Evolutionary conservation across 2,329 filamentous ascomycete species (phyloP).

Genomic region (Alternaria postmessia): DNA sequence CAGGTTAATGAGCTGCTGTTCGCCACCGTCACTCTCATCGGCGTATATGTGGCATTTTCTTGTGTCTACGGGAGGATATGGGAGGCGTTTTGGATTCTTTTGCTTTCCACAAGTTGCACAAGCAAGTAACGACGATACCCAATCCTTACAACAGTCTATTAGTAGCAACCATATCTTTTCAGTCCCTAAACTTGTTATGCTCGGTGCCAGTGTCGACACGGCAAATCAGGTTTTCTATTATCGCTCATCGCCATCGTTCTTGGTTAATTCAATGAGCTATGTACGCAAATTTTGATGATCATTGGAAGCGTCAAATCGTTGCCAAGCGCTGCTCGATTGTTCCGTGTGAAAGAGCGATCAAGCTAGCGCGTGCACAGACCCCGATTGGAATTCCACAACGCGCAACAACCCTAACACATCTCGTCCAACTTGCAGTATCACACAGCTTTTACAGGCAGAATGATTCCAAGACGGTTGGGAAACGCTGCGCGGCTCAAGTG

Average conservation of each 20-base stretch:
- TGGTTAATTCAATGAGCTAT: neutral
- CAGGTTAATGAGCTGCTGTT: constrained; percentile 12
- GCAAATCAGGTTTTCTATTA: neutral
- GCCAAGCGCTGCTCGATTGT: constrained; percentile 8
- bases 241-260: neutral
- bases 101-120: constrained; percentile 9
- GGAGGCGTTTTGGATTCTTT: constrained; percentile 7
- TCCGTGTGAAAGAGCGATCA: constrained; percentile 12
- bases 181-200: neutral
- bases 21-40: constrained; percentile 9
- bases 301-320: neutral
- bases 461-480: constrained; percentile 23
- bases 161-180: constrained; percentile 4
- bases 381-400: constrained; percentile 1
- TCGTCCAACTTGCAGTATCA: neutral
- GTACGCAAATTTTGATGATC: neutral
- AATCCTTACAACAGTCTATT: constrained; percentile 7
- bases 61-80: neutral
- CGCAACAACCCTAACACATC: constrained; percentile 4
- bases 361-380: constrained; percentile 13
- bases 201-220: neutral
- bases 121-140: constrained; percentile 17
- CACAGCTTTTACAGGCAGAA: neutral
- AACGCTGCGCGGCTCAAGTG: constrained; percentile 6
- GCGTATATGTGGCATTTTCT: constrained; percentile 5